These are phyloP conservation scores for Cyberlindnera amylophila DNA, from an alignment of 805 yeast species.

Conservation along the genomic window DNA sequence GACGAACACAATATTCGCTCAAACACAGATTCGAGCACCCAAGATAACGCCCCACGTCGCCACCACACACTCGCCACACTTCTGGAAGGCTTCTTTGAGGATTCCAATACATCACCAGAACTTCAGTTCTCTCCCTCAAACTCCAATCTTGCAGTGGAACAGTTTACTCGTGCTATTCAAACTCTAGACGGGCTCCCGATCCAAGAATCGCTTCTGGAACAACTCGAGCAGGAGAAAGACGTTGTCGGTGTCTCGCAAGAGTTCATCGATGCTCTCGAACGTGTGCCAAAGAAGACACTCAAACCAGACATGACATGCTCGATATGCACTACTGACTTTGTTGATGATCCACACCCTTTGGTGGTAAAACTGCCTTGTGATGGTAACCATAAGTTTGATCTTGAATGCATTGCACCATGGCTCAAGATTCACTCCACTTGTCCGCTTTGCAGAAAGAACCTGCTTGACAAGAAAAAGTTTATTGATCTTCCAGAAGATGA, in stretches of 20 bases:
- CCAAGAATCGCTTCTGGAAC: constrained; percentile 26
- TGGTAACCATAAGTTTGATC: constrained; percentile 67
- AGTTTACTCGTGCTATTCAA: constrained; percentile 18
- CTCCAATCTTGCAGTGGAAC: constrained; percentile 9
- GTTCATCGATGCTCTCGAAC: constrained; percentile 71
- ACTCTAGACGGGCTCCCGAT: constrained; percentile 19
- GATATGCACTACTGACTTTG: constrained; percentile 73
- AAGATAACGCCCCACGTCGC: constrained; percentile 1
- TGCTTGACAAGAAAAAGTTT: constrained; percentile 46
- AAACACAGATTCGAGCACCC: not conserved
- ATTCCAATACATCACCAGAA: constrained; percentile 7
- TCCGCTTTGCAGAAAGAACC: constrained; percentile 80
- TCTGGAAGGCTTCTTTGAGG: constrained; percentile 16
- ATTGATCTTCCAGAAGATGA: constrained; percentile 26
- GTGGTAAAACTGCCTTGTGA: constrained; percentile 72
- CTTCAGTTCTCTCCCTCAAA: constrained; percentile 10
- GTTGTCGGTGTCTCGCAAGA: constrained; percentile 59
- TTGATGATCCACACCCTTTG: constrained; percentile 72
- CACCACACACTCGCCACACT: constrained; percentile 21
- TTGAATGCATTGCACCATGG: constrained; percentile 93
- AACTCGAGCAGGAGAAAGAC: constrained; percentile 20
- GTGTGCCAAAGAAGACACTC: constrained; percentile 49
- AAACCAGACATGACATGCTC: constrained; percentile 65
- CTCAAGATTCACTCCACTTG: constrained; percentile 68
- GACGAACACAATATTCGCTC: constrained; percentile 28